Evolutionary conservation across 371 early-diverging fungal genomes (phyloP).

Genomic region (Capillidium heterosporum): DNA sequence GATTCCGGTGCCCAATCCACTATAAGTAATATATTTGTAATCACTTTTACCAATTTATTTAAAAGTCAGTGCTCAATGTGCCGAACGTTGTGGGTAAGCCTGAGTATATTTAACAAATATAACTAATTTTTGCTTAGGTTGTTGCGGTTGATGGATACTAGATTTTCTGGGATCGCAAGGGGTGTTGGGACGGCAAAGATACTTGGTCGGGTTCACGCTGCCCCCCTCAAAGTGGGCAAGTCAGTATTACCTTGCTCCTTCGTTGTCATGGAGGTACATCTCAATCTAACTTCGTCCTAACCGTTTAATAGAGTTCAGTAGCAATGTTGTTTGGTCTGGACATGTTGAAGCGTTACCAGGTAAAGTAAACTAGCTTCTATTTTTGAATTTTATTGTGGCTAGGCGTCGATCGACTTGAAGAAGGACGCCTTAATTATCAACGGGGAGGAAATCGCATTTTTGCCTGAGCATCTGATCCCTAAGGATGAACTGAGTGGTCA

Average conservation of each 20-base stretch:
- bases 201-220: conserved; percentile 80
- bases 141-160: conserved; percentile 71
- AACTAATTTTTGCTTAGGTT: conserved; percentile 17
- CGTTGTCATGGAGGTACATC: conserved; percentile 62
- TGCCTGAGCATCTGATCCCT: conserved; percentile 82
- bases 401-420: conserved; percentile 77
- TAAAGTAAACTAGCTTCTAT: conserved; percentile 3
- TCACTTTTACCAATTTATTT: background rate
- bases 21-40: conserved; percentile 49
- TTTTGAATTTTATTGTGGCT: background rate
- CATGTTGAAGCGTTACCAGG: conserved; percentile 70
- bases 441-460: conserved; percentile 63
- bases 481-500: conserved; percentile 9
- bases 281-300: background rate
- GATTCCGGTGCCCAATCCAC: conserved; percentile 96
- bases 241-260: conserved; percentile 71
- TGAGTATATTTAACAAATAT: background rate
- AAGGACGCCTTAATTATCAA: conserved; percentile 65
- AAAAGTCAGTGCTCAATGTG: conserved; percentile 61
- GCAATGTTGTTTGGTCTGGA: conserved; percentile 90
- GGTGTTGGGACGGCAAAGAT: conserved; percentile 95
- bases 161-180: conserved; percentile 78
- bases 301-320: conserved; percentile 14
- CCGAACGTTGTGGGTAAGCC: conserved; percentile 55
- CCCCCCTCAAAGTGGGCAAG: conserved; percentile 59